phyloP scores from a whole-genome alignment of 2,329 filamentous ascomycete species.

The Chalara sp. region DNA sequence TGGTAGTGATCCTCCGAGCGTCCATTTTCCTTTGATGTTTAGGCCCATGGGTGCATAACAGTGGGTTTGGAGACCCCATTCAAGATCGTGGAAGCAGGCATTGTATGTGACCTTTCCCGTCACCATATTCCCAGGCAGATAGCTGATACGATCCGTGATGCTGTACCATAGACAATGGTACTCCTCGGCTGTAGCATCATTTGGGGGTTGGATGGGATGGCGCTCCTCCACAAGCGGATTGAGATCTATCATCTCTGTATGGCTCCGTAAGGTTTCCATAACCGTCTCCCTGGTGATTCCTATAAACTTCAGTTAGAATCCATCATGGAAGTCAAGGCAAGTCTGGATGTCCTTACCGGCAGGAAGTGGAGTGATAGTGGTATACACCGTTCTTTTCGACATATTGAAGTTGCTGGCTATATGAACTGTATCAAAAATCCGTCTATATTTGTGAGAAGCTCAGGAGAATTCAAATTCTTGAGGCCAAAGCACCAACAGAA shows the following conservation, averaged over 20 bases:
- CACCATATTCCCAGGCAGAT: conserved; percentile 58
- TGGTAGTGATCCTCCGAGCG: conserved; percentile 62
- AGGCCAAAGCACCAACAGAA: no score
- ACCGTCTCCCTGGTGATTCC: conserved; percentile 61
- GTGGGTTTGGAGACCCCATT: conserved; percentile 71
- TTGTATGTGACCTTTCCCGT: conserved; percentile 69
- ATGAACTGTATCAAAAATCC: no score
- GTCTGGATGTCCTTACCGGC: conserved; percentile 26
- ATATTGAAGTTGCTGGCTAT: conserved; percentile 9
- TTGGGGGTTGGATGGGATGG: conserved; percentile 59
- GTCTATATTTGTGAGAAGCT: no score
- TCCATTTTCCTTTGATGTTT: conserved; percentile 74
- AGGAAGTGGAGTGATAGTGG: conserved; percentile 73
- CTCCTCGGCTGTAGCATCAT: conserved; percentile 64
- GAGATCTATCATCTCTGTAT: conserved; percentile 78
- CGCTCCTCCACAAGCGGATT: conserved; percentile 77
- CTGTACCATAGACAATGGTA: conserved; percentile 69
- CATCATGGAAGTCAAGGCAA: no score
- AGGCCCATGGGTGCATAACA: conserved; percentile 77
- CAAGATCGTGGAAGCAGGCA: conserved; percentile 70
- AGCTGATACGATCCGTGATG: conserved; percentile 69
- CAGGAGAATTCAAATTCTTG: no score
- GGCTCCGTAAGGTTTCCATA: conserved; percentile 68
- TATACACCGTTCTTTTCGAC: conserved; percentile 52
- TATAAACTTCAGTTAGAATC: no score